A percentile compares a stretch with the other conserved stretches of the same genome.
Evolutionary conservation across 139 green algal genomes (phyloP).

Genomic region (Cymbomonas tetramitiformis): DNA sequence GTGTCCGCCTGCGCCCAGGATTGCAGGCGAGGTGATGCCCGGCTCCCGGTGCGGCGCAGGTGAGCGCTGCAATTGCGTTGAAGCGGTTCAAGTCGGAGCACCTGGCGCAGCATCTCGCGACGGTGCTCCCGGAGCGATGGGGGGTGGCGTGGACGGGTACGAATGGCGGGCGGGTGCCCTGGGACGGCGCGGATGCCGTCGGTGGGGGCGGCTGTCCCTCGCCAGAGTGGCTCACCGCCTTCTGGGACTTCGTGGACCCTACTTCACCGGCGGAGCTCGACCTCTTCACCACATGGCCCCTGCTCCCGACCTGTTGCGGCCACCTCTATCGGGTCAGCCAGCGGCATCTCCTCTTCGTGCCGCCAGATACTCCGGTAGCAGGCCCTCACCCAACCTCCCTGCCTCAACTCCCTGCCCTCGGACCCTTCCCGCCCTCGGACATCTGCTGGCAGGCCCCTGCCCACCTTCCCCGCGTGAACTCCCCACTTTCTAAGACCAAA

Average conservation of each 20-base stretch:
- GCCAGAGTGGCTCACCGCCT: not conserved
- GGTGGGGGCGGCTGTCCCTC: not conserved
- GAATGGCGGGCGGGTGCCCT: no score
- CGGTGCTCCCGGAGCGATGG: not conserved
- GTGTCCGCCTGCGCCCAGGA: not conserved
- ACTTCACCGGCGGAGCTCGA: not conserved
- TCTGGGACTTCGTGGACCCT: not conserved
- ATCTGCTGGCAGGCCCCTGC: no score
- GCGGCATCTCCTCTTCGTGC: conserved; percentile 11
- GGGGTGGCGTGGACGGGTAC: not conserved
- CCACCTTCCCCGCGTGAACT: no score
- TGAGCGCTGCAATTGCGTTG: not conserved
- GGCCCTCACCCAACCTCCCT: no score
- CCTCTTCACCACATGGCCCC: conserved; percentile 1
- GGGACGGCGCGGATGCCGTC: not conserved
- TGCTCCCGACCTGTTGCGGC: not conserved
- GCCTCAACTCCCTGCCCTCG: no score
- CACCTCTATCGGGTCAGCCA: conserved; percentile 6
- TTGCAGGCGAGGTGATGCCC: no score
- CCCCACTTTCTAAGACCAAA: no score
- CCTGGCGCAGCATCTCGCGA: not conserved
- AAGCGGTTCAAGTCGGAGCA: not conserved
- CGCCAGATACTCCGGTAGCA: conserved; percentile 6
- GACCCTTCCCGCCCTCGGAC: no score
- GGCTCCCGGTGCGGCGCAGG: not conserved